Evolutionary conservation across 2,329 filamentous ascomycete species (phyloP), one percentile per base, ranked within the genome.

Genomic region (Clarireedia homoeocarpa): DNA sequence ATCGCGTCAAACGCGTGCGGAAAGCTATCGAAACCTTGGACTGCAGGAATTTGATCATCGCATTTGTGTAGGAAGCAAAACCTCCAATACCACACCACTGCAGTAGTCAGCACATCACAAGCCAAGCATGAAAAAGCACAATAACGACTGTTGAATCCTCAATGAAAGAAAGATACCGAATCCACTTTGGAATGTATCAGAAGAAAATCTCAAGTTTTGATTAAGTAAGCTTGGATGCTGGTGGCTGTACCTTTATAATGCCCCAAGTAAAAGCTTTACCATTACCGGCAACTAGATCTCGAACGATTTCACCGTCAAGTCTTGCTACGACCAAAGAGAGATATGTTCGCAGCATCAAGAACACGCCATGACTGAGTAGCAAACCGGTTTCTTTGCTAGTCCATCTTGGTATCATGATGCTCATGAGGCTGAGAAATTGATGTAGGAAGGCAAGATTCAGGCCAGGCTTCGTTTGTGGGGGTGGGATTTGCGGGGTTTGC

Each of bases 11-110:
- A 10, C 94, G 84, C 4, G 94, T 99, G 44, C 94, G 85, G 79
- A 99, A 99, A 36, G 95, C 92, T 63, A 99, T 99, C 6, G 92
- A 96, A 53, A 99, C 91, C 75, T 99, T 99, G 51, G 89, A 92
- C 72, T 99, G 92, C 60, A 99, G 80, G 73, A 89, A 99, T 72
- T 97, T 97, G 77, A 99, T 99, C 88, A 95, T 96, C 54, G 92
- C 91, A 71, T 99, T 99, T 51, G 92, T 96, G 69, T 99, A 99
- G 0, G 92, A 95, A 7, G 91, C 92, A 61, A 97, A 85, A 2
- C 88, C 89, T 44, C 94, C 94, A 38, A 99, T 85, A 3, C 92
- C 91, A 62, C 91, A 91, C 94, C 94, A 99, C 77, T 83, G 51
- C 50, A 53, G 7, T 52, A 55, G 53, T 55, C 20, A 55, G 53